phyloP scores from a whole-genome alignment of 108 stramenopile genomes.

The Asterionellopsis glacialis region DNA sequence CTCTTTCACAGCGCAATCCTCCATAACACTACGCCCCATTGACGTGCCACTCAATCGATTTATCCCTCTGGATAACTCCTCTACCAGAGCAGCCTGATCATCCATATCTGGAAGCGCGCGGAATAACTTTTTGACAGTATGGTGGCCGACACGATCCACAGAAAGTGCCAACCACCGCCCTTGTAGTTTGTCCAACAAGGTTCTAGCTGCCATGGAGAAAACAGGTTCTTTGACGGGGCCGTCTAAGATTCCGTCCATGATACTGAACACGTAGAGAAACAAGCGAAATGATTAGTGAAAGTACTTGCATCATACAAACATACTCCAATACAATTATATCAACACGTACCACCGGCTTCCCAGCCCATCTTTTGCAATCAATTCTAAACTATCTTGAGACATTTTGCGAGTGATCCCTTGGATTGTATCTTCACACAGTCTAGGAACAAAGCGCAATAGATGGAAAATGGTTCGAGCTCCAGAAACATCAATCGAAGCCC shows the following conservation, averaged over 20 bases:
- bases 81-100: slow-evolving; percentile 54
- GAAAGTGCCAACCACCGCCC: slow-evolving; percentile 54
- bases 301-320: neutral
- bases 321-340: neutral
- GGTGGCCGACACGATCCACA: slow-evolving; percentile 74
- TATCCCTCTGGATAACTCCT: slow-evolving; percentile 57
- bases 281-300: neutral
- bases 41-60: slow-evolving; percentile 63
- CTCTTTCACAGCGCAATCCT: slow-evolving; percentile 51
- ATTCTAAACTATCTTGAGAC: slow-evolving; percentile 39
- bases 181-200: slow-evolving; percentile 28
- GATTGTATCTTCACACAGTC: slow-evolving; percentile 54
- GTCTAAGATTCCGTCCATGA: slow-evolving; percentile 77
- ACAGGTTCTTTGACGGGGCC: slow-evolving; percentile 36
- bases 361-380: slow-evolving; percentile 70
- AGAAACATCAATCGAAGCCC: slow-evolving; percentile 49
- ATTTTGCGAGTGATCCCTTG: slow-evolving; percentile 43
- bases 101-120: slow-evolving; percentile 47
- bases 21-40: slow-evolving; percentile 71
- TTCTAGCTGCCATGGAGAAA: slow-evolving; percentile 35
- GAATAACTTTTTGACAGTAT: slow-evolving; percentile 74
- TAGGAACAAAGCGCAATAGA: slow-evolving; percentile 69
- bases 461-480: slow-evolving; percentile 68
- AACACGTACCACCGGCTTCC: slow-evolving; percentile 64
- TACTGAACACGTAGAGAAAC: slow-evolving; percentile 14